Conservation (phyloP, 257 asterid species). For the Cruciata laevipes region DNA sequence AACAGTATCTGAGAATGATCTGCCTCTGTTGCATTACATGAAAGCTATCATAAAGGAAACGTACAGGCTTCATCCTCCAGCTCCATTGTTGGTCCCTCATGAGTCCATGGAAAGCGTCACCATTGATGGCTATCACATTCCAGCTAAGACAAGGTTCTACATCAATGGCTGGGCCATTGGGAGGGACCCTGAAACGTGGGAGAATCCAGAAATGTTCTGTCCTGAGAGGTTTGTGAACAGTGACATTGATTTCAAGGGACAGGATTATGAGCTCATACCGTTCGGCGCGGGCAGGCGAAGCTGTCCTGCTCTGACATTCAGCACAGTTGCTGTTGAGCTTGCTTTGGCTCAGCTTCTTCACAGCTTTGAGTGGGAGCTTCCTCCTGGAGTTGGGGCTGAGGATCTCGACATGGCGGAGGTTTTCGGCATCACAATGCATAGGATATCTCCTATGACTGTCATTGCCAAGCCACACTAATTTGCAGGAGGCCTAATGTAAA, state of each 20-base stretch:
- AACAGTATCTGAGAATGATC: slow-evolving; percentile 31
- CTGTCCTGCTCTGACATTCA: slow-evolving; percentile 49
- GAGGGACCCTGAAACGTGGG: slow-evolving; percentile 44
- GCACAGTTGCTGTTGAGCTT: slow-evolving; percentile 38
- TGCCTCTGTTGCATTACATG: slow-evolving; percentile 36
- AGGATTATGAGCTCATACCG: slow-evolving; percentile 52
- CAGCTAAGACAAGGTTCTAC: slow-evolving; percentile 37
- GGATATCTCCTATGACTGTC: slow-evolving; percentile 34
- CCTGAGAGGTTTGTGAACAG: slow-evolving; percentile 47
- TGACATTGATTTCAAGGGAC: slow-evolving; percentile 46
- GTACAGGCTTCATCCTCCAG: slow-evolving; percentile 49
- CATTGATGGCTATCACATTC: slow-evolving; percentile 33
- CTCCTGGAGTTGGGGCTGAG: slow-evolving; percentile 25
- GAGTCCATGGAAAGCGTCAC: slow-evolving; percentile 36
- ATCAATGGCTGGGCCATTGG: slow-evolving; percentile 58
- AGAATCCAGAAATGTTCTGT: slow-evolving; percentile 30
- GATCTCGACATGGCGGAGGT: slow-evolving; percentile 53
- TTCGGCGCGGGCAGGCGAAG: slow-evolving; percentile 57
- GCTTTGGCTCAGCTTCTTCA: slow-evolving; percentile 58
- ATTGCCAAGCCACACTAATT: slow-evolving; percentile 38
- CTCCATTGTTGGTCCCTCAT: slow-evolving; percentile 45
- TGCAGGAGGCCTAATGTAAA: slow-evolving; percentile 3
- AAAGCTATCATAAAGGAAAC: slow-evolving; percentile 47
- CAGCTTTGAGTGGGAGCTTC: slow-evolving; percentile 57
- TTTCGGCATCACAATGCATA: slow-evolving; percentile 60